These are phyloP conservation scores for Fusarium lateritium DNA, from an alignment of 2,329 filamentous ascomycete genomes.

Conservation along the genomic window DNA sequence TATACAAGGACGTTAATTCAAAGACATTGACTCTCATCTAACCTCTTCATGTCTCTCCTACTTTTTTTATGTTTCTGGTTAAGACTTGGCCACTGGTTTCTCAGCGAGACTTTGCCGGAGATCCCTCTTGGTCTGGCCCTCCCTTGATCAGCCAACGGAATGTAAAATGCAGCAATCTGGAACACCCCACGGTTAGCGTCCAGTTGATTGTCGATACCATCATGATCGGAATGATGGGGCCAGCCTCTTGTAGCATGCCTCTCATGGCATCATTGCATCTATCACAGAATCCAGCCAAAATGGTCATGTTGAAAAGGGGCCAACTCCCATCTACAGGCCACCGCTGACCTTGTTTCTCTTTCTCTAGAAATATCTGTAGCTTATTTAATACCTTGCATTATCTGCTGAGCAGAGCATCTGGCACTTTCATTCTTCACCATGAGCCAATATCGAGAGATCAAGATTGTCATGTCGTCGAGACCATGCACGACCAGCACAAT, in stretches of 20 bases:
- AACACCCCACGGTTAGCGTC: constrained; percentile 13
- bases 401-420: constrained; percentile 22
- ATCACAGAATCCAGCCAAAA: neutral
- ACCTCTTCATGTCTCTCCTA: constrained; percentile 11
- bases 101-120: neutral
- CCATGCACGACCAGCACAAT: neutral
- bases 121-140: neutral
- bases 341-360: too few species aligned
- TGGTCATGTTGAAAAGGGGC: constrained; percentile 30
- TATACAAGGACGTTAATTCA: constrained; percentile 8
- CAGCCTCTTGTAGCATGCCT: constrained; percentile 30
- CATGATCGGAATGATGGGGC: constrained; percentile 37
- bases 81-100: neutral
- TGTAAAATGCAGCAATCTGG: constrained; percentile 26
- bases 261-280: constrained; percentile 8
- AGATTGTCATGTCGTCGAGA: constrained; percentile 33
- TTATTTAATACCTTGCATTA: neutral
- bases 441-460: constrained; percentile 31
- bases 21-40: constrained; percentile 7
- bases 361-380: neutral
- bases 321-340: neutral
- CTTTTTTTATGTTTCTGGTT: neutral
- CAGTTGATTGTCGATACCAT: constrained; percentile 6
- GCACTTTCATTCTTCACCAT: constrained; percentile 16
- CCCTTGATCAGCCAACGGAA: constrained; percentile 42